Conservation (phyloP, 169 alveolate species). For the Eimeria brunetti region DNA sequence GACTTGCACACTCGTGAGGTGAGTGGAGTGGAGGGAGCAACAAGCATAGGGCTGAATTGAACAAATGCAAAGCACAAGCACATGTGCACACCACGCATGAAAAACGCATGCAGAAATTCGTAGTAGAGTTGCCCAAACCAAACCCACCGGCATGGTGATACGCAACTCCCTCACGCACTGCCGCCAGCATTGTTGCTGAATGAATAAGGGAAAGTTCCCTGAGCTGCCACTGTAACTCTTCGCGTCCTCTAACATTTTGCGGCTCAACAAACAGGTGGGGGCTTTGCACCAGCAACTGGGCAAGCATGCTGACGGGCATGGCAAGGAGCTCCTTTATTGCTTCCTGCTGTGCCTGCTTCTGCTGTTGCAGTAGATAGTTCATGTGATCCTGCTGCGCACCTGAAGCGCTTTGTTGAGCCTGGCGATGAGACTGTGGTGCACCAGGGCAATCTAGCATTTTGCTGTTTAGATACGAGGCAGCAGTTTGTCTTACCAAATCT, state of each 20-base stretch:
- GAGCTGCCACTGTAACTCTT: slow-evolving; percentile 68
- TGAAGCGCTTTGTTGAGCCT: slow-evolving; percentile 5
- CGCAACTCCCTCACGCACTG: slow-evolving; percentile 85
- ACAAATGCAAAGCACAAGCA: neutral
- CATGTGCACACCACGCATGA: neutral
- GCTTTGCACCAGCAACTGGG: slow-evolving; percentile 48
- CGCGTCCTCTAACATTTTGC: slow-evolving; percentile 26
- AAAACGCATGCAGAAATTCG: slow-evolving; percentile 74
- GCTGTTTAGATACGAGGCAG: neutral
- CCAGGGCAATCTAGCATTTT: neutral
- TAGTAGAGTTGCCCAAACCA: neutral
- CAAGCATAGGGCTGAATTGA: neutral
- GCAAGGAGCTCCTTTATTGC: slow-evolving; percentile 58
- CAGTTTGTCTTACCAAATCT: slow-evolving; percentile 42
- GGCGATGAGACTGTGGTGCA: neutral
- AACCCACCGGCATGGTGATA: slow-evolving; percentile 87
- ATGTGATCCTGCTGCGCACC: neutral
- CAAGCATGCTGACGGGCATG: slow-evolving; percentile 60
- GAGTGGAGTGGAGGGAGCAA: neutral
- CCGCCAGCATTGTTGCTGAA: slow-evolving; percentile 43
- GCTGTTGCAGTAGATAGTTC: slow-evolving; percentile 19
- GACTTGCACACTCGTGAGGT: neutral
- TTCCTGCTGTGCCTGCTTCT: slow-evolving; percentile 42
- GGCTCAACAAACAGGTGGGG: slow-evolving; percentile 66
- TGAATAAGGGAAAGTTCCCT: slow-evolving; percentile 20